Percentiles rank a stretch among this genome's conserved stretches.
These are phyloP conservation scores for Plantago coronopus DNA, from an alignment of 305 asterid species.

Conservation along the genomic window DNA sequence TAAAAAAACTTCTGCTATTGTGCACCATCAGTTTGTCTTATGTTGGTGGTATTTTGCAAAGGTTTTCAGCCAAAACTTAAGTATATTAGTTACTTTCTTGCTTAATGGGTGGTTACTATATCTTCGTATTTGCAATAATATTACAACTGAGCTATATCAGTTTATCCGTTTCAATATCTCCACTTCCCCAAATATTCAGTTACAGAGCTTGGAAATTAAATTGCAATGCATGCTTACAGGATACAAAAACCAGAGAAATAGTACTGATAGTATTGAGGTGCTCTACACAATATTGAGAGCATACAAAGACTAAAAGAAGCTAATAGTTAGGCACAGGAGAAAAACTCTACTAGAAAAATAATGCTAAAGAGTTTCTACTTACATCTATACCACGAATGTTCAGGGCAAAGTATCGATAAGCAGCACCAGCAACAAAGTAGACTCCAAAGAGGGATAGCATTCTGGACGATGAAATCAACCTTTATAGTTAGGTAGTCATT, in stretches of 20 bases:
- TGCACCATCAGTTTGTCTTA: no score
- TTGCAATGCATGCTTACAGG: not conserved
- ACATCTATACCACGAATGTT: constrained; percentile 91
- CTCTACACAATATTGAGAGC: not conserved
- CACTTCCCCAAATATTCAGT: not conserved
- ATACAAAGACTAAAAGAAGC: not conserved
- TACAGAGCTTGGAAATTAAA: not conserved
- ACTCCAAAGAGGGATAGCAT: constrained; percentile 72
- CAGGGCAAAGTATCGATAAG: constrained; percentile 67
- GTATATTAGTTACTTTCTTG: not conserved
- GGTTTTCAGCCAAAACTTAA: no score
- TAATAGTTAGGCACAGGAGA: not conserved
- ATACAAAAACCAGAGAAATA: constrained; percentile 7
- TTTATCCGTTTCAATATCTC: no score
- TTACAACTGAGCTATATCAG: not conserved
- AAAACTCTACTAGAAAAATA: constrained; percentile 11
- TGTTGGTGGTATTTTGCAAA: no score
- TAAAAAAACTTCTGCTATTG: no score
- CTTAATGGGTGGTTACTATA: not conserved
- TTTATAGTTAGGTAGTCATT: constrained; percentile 14
- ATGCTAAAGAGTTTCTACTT: constrained; percentile 30
- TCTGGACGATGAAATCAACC: constrained; percentile 40
- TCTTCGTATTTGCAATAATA: no score
- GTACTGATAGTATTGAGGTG: constrained; percentile 1
- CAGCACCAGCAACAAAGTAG: constrained; percentile 75